Base-by-base conservation (phyloP, 116 monocot genomes). In the Zostera marina region DNA sequence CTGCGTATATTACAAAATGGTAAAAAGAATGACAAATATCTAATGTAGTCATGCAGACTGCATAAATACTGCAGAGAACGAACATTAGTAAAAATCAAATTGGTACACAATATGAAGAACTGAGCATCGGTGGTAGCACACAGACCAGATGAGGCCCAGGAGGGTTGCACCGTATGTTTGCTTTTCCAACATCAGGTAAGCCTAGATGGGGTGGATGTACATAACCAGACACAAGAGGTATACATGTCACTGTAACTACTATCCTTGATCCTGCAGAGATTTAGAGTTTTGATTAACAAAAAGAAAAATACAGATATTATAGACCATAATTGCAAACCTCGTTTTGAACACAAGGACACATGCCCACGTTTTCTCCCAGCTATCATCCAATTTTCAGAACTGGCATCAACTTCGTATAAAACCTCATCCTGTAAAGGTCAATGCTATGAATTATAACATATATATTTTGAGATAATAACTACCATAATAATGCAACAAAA, bases 331-430 rank as follows among this genome's bases (percentile, higher is more conserved):
- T 13, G 7, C 48, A 21, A 41, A 88, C 98, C 86, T 81, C 70
- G 80, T 44, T 59, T 51, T 44, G 61, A 49, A n/a, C 80, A 74
- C 53, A 98, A 61, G 11, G 73, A 58, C 32, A 77, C 66, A 61
- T 90, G 79, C n/a, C 98, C 98, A 1, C 86, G 42, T 65, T 90
- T 98, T 67, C 90, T 98, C 47, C 98, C 98, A 56, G 98, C 90
- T 62, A 98, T 78, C 98, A 98, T 98, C 98, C 98, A 98, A 61
- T 81, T 83, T 41, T 90, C 91, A 12, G 80, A 81, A 52, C 86
- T 90, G 15, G 79, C 98, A 48, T 86, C 86, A 16, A 98, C 76
- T 70, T 90, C 79, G 64, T 98, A 98, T 23, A 98, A 63, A 21
- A 90, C 52, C 38, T 80, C 85, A 66, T 79, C 80, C 96, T 89